These are phyloP conservation scores for Kwoniella sp. DNA, from an alignment of 768 basidiomycete species.

Conservation along the genomic window DNA sequence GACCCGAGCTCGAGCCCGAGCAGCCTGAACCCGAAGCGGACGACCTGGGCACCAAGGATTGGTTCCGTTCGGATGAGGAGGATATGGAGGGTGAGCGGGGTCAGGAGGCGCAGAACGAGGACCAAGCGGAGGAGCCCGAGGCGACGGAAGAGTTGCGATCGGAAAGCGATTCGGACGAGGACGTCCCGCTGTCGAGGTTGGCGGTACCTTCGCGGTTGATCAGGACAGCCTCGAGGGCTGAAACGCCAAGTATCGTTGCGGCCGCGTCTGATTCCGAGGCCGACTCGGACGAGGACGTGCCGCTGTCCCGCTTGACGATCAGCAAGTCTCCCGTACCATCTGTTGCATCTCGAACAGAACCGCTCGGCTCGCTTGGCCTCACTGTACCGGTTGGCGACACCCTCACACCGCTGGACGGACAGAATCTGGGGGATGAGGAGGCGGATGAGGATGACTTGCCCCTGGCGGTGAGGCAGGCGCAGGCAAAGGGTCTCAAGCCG, in stretches of 20 bases:
- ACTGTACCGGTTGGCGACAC: not conserved
- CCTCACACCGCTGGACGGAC: not conserved
- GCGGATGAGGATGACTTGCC: conserved; percentile 47
- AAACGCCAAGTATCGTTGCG: too few relatives aligned
- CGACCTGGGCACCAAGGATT: too few relatives aligned
- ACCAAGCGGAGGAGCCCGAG: not conserved
- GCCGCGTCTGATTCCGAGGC: too few relatives aligned
- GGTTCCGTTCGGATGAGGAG: conserved; percentile 12
- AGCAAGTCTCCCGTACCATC: conserved; percentile 1
- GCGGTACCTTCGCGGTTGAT: too few relatives aligned
- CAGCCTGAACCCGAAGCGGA: too few relatives aligned
- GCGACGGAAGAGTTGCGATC: conserved; percentile 5
- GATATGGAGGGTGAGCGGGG: not conserved
- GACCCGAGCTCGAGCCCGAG: not conserved
- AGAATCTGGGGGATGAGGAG: conserved; percentile 13
- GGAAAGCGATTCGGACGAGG: conserved; percentile 24
- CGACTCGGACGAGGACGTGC: conserved; percentile 13
- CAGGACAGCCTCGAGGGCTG: too few relatives aligned
- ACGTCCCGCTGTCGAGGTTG: conserved; percentile 40
- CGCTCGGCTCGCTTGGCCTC: conserved; percentile 1
- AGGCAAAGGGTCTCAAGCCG: conserved; percentile 6
- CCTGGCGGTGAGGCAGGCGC: conserved; percentile 27
- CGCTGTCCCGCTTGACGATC: conserved; percentile 10
- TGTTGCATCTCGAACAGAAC: not conserved
- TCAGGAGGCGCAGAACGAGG: not conserved